Conservation (phyloP, 257 asterid species). For the Handroanthus guayacan region DNA sequence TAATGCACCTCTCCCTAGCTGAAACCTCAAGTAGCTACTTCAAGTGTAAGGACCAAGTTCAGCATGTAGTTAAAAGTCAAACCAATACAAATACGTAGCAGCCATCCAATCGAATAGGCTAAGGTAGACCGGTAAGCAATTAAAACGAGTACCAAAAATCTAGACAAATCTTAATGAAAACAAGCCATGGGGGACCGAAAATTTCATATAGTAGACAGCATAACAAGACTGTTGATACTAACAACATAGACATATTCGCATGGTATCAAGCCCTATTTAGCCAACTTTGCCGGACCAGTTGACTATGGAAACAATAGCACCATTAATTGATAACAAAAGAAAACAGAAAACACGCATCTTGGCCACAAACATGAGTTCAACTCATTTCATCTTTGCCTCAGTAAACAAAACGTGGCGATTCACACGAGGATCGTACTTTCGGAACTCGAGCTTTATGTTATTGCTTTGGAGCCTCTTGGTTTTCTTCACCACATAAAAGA, state of each 20-base stretch:
- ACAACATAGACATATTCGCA: background rate
- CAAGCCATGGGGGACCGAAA: background rate
- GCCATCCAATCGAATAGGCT: too few relatives aligned
- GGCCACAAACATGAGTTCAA: constrained; percentile 5
- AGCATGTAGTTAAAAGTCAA: background rate
- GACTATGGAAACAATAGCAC: constrained; percentile 24
- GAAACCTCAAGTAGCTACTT: constrained; percentile 9
- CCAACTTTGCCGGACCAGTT: background rate
- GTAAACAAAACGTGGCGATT: constrained; percentile 73
- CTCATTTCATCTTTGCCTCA: constrained; percentile 77
- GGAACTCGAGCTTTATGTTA: constrained; percentile 64
- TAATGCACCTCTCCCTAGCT: background rate
- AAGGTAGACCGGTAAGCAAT: background rate
- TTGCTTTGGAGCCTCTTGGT: constrained; percentile 58
- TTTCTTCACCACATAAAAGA: constrained; percentile 74
- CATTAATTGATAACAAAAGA: background rate
- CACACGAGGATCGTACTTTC: constrained; percentile 80
- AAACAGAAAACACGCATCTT: background rate
- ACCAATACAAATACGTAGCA: background rate
- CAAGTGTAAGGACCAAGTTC: background rate
- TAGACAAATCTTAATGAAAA: background rate
- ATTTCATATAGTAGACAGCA: background rate
- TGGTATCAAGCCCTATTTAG: background rate
- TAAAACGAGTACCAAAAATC: background rate
- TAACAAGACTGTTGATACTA: background rate